A percentile compares a stretch with the other conserved stretches of the same genome.
Conservation (phyloP, 2,329 filamentous ascomycete genomes). For the Fonsecaea nubica region DNA sequence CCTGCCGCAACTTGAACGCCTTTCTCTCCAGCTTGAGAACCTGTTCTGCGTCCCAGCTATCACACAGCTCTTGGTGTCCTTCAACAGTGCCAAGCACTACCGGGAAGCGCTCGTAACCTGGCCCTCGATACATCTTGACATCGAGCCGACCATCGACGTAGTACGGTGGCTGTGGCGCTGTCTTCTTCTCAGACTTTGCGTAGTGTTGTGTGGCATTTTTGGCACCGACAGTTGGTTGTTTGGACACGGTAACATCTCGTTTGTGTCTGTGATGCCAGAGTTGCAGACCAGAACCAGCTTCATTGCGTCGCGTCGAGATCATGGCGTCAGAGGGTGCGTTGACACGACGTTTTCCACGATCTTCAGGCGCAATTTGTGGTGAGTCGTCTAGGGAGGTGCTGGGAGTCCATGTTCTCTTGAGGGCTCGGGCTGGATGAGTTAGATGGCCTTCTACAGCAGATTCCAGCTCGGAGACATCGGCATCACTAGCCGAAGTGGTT, state of each 20-base stretch:
- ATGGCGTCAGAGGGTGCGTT: not conserved
- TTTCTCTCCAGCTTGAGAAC: slow-evolving; percentile 13
- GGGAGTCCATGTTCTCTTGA: slow-evolving; percentile 14
- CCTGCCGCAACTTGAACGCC: slow-evolving; percentile 19
- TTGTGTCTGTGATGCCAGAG: not conserved
- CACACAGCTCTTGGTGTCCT: slow-evolving; percentile 36
- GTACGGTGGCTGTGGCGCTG: slow-evolving; percentile 30
- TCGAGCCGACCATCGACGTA: slow-evolving; percentile 36
- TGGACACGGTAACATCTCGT: not conserved
- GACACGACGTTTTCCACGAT: slow-evolving; percentile 8
- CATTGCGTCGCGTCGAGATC: not conserved
- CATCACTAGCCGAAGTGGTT: slow-evolving; percentile 11
- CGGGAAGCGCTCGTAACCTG: slow-evolving; percentile 39
- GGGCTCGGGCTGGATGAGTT: not conserved
- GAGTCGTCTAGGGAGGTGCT: not conserved
- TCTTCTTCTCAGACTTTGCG: slow-evolving; percentile 4
- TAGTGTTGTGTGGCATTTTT: not conserved
- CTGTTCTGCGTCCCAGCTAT: slow-evolving; percentile 36
- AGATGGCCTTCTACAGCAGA: not conserved
- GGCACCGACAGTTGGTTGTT: not conserved
- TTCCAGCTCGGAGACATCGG: slow-evolving; percentile 11
- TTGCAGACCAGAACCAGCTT: not conserved
- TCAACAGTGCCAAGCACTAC: slow-evolving; percentile 35
- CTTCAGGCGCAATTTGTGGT: not conserved
- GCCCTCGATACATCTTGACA: slow-evolving; percentile 38